Evolutionary conservation across 306 rosid genomes (phyloP), one percentile per base, ranked within the genome.

Genomic region (Begonia masoniana): DNA sequence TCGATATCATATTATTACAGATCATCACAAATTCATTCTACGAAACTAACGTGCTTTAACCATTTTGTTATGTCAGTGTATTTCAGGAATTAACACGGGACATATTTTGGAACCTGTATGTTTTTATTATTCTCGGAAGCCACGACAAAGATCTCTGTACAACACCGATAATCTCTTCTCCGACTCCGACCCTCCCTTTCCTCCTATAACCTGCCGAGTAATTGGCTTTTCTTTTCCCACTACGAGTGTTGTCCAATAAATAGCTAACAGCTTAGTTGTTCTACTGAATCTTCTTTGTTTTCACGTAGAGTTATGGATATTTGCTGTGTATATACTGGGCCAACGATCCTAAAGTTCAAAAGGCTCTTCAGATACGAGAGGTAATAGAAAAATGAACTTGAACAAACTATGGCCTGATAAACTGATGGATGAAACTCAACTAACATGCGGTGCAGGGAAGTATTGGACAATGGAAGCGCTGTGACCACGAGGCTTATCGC

Each of bases 391-490:
- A 15, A n/a, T 7, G 24, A 19, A 9, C 48, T 31, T 10, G 12
- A 31, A 31, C 39, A 6, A 31, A 31, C 39, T 31, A 31, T 31
- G 39, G 39, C 3, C 39, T 5, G 9, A 31, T 31, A 31, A 31
- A 31, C 39, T 5, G 39, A 5, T 31, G 39, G 39, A 31, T 31
- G 39, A 31, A 31, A 31, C 39, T 31, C 39, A 7, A 31, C 39
- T 0, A 31, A 31, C 39, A 31, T 31, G 39, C 8, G 8, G 41
- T 68, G 54, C 64, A 87, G 94, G 87, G 81, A 72, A 83, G 61
- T 54, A 71, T 66, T 36, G 80, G 63, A 15, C 48, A 64, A 62
- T 87, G 94, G 96, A 7, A 39, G 12, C 68, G 87, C 5, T 83
- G 96, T 62, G 15, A 14, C 4, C 13, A 0, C 5, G 0, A 52